Conservation (phyloP, 2,329 filamentous ascomycete species). For the Diaporthe velutina region DNA sequence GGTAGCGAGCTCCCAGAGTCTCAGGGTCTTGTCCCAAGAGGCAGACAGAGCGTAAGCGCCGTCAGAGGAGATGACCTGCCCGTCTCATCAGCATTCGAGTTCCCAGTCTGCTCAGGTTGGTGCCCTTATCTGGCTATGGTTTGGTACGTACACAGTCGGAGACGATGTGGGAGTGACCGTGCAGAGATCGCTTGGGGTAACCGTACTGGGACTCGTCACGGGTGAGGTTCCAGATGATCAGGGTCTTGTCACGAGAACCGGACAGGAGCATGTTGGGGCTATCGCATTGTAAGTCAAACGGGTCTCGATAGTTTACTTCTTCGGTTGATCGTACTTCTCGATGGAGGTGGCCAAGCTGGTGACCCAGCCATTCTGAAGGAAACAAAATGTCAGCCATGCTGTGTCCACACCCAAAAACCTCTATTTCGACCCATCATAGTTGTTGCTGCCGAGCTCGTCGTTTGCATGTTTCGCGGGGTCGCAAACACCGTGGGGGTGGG, state of each 20-base stretch:
- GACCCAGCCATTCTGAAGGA: slow-evolving; percentile 89
- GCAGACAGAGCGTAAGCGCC: slow-evolving; percentile 98
- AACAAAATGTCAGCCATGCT: slow-evolving; percentile 44
- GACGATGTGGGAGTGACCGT: slow-evolving; percentile 99
- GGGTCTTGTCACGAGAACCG: slow-evolving; percentile 95
- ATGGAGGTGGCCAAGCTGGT: slow-evolving; percentile 98
- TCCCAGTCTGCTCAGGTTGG: slow-evolving; percentile 36
- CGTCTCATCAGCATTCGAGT: slow-evolving; percentile 52
- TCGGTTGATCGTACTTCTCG: slow-evolving; percentile 82
- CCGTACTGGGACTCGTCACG: slow-evolving; percentile 98
- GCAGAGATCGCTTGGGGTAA: slow-evolving; percentile 98
- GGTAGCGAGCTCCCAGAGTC: slow-evolving; percentile 98
- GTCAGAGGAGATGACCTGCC: slow-evolving; percentile 97
- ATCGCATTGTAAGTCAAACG: slow-evolving; percentile 46
- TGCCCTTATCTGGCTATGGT: slow-evolving; percentile 12
- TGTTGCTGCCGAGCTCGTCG: slow-evolving; percentile 33
- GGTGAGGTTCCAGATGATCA: slow-evolving; percentile 99
- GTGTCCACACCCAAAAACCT: slow-evolving; percentile 10
- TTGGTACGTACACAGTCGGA: slow-evolving; percentile 93
- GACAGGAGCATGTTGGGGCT: slow-evolving; percentile 99
- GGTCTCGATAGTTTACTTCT: slow-evolving; percentile 38
- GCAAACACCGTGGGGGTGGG: slow-evolving; percentile 45
- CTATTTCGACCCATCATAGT: neutral
- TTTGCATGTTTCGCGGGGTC: slow-evolving; percentile 28
- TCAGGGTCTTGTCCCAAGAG: slow-evolving; percentile 99